Percentiles rank a stretch among this genome's conserved stretches.
Conservation (phyloP, 2,329 filamentous ascomycete genomes). For the Mycogone perniciosa region DNA sequence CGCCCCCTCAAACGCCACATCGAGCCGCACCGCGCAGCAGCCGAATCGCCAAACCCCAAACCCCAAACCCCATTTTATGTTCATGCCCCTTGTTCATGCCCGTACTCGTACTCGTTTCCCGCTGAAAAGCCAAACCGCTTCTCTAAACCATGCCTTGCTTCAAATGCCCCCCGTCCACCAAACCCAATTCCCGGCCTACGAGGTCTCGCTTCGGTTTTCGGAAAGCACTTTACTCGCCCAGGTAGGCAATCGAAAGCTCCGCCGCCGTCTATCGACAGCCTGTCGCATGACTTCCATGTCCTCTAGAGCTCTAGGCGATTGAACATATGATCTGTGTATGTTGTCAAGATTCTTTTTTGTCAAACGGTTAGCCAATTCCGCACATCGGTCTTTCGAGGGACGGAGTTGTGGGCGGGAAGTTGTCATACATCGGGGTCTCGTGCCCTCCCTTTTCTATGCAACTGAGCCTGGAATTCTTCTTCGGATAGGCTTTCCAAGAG, state of each 20-base stretch:
- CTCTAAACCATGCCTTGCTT: neutral
- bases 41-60: neutral
- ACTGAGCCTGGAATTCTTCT: slow-evolving; percentile 20
- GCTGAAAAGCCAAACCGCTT: neutral
- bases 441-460: slow-evolving; percentile 15
- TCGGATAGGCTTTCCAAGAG: slow-evolving; percentile 21
- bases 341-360: slow-evolving; percentile 27
- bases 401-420: neutral
- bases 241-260: slow-evolving; percentile 21
- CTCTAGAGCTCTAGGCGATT: slow-evolving; percentile 15
- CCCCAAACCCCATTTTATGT: neutral
- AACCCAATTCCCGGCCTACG: neutral
- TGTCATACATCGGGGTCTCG: slow-evolving; percentile 30
- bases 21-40: slow-evolving; percentile 8
- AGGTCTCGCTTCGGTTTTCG: neutral
- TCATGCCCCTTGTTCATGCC: neutral
- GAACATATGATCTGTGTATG: slow-evolving; percentile 19
- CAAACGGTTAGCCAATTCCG: neutral
- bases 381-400: neutral
- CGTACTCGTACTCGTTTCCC: neutral
- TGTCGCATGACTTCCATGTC: slow-evolving; percentile 30
- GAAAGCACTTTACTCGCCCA: slow-evolving; percentile 24
- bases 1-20: slow-evolving; percentile 1
- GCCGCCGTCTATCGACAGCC: slow-evolving; percentile 24
- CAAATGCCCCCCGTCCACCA: neutral